Evolutionary conservation across 2,329 filamentous ascomycete species (phyloP).

Genomic region (Trichoderma breve): DNA sequence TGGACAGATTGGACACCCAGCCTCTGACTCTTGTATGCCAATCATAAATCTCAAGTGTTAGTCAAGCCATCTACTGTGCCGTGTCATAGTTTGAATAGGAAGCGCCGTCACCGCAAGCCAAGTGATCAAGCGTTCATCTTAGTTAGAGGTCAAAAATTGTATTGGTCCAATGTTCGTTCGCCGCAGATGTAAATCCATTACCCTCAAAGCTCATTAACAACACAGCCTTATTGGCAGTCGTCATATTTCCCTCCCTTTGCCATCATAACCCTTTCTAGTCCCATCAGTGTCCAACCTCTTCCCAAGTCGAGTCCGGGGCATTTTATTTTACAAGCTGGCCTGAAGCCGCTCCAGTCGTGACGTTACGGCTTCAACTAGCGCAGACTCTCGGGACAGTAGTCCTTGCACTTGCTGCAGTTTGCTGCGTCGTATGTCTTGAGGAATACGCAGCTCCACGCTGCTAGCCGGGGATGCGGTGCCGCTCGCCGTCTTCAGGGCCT

Average conservation of each 20-base stretch:
- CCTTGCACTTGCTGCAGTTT: constrained; percentile 64
- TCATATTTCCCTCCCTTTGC: background rate
- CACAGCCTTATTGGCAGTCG: background rate
- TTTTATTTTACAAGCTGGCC: constrained; percentile 28
- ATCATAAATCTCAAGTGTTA: background rate
- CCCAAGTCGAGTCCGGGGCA: background rate
- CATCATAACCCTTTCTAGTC: background rate
- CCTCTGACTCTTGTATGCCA: background rate
- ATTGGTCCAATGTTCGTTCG: background rate
- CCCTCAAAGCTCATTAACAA: constrained; percentile 6
- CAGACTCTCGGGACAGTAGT: constrained; percentile 64
- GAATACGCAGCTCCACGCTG: constrained; percentile 51
- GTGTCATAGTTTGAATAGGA: background rate
- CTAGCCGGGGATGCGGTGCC: constrained; percentile 26
- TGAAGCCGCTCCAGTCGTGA: constrained; percentile 59
- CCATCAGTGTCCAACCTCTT: background rate
- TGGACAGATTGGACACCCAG: background rate
- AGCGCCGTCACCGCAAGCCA: background rate
- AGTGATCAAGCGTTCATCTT: background rate
- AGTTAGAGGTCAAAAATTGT: background rate
- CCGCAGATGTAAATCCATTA: constrained; percentile 7
- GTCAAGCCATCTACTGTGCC: background rate
- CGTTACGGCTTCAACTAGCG: constrained; percentile 65
- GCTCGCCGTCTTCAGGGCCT: constrained; percentile 39
- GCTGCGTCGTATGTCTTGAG: constrained; percentile 58